A percentile compares a stretch with the other conserved stretches of the same genome.
These are phyloP conservation scores for Amphibolis antarctica DNA, from an alignment of 106 monocot genomes.

Conservation along the genomic window DNA sequence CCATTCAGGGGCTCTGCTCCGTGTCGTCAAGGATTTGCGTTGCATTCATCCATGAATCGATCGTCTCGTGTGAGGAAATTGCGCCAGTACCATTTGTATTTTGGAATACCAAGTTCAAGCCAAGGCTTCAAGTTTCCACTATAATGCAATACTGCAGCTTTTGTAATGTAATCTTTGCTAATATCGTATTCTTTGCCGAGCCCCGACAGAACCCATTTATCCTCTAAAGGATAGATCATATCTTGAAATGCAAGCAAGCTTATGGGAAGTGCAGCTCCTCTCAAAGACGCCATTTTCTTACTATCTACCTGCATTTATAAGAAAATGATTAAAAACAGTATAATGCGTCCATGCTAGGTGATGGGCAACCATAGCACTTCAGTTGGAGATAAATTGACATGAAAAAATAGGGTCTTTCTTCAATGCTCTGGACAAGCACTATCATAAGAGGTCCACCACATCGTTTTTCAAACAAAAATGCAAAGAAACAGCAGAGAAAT, in stretches of 20 bases:
- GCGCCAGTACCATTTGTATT: conserved; percentile 53
- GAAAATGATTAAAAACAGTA: neutral
- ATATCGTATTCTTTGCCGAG: conserved; percentile 44
- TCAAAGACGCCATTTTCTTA: conserved; percentile 28
- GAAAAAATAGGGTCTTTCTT: no score
- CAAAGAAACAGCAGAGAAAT: no score
- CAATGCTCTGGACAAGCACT: no score
- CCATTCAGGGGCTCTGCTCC: neutral
- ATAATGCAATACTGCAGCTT: conserved; percentile 37
- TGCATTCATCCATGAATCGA: conserved; percentile 61
- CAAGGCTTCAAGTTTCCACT: conserved; percentile 84
- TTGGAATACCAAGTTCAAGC: conserved; percentile 58
- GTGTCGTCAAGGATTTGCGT: conserved; percentile 31
- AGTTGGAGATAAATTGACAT: no score
- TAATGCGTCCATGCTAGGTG: neutral
- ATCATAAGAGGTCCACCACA: no score
- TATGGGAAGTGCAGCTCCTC: conserved; percentile 32
- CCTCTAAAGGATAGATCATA: conserved; percentile 27
- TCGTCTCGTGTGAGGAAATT: conserved; percentile 32
- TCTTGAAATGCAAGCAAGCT: conserved; percentile 45
- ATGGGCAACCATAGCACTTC: neutral
- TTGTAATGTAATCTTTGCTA: conserved; percentile 16
- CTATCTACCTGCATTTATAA: conserved; percentile 15
- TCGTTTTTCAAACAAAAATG: no score
- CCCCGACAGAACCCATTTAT: conserved; percentile 39